A percentile compares a stretch with the other conserved stretches of the same genome.
Evolutionary conservation across 2,329 filamentous ascomycete genomes (phyloP).

Genomic region (Ceratocystis variospora): DNA sequence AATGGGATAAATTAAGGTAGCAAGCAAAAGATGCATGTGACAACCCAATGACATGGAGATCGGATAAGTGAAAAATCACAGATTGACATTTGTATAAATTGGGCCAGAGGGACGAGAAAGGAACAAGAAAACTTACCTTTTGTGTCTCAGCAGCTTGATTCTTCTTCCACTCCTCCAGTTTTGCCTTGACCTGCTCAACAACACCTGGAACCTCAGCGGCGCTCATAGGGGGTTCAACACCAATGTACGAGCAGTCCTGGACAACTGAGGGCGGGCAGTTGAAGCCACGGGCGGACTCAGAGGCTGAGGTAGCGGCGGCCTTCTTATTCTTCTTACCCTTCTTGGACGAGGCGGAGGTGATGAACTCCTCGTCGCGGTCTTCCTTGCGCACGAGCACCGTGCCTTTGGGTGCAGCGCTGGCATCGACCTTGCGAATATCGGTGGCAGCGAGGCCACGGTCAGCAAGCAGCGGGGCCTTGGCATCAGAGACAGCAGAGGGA

Average conservation of each 20-base stretch:
- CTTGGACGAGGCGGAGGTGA: slow-evolving; percentile 60
- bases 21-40: too few relatives aligned
- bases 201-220: slow-evolving; percentile 65
- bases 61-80: not conserved
- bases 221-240: slow-evolving; percentile 77
- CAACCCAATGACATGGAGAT: too few relatives aligned
- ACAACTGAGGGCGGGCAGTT: slow-evolving; percentile 84
- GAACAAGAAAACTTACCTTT: slow-evolving; percentile 47
- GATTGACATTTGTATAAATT: not conserved
- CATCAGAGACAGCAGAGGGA: slow-evolving; percentile 49
- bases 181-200: slow-evolving; percentile 81
- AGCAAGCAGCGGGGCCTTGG: slow-evolving; percentile 50
- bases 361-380: slow-evolving; percentile 75
- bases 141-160: slow-evolving; percentile 84
- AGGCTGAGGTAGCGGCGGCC: slow-evolving; percentile 29
- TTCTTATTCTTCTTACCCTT: slow-evolving; percentile 78
- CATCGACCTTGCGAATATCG: slow-evolving; percentile 71
- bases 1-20: too few relatives aligned
- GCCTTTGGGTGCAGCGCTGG: slow-evolving; percentile 63
- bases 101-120: not conserved
- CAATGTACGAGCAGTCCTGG: slow-evolving; percentile 73
- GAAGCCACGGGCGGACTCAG: slow-evolving; percentile 46
- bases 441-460: slow-evolving; percentile 65
- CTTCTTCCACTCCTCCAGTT: slow-evolving; percentile 80
- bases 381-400: slow-evolving; percentile 67